These are phyloP conservation scores for Alternaria sp. DNA, from an alignment of 2,329 filamentous ascomycete species.

Conservation along the genomic window DNA sequence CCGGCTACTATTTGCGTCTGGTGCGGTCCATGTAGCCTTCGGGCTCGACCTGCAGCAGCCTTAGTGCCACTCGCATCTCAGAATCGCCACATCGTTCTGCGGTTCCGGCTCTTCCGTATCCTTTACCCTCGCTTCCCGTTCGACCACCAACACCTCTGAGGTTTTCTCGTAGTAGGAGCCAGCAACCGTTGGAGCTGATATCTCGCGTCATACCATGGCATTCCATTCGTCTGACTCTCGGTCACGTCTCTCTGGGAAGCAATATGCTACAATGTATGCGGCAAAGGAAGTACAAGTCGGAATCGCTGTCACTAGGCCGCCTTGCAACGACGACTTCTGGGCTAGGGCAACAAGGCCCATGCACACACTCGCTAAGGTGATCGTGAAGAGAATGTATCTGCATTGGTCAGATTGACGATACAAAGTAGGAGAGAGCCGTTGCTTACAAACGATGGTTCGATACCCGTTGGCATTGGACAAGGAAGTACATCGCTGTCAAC, in stretches of 20 bases:
- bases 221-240: background rate
- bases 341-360: rapidly evolving
- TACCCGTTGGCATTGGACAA: background rate
- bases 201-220: background rate
- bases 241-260: background rate
- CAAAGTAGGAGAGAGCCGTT: too few species aligned
- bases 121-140: background rate
- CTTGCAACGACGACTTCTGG: background rate
- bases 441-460: background rate
- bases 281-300: background rate
- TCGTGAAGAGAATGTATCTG: background rate
- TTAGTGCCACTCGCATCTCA: background rate
- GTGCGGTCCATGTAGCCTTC: background rate
- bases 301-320: background rate
- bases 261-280: background rate
- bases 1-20: background rate
- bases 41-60: background rate
- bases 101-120: background rate
- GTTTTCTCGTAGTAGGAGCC: background rate
- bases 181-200: background rate
- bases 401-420: background rate
- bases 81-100: background rate
- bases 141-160: background rate
- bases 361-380: background rate
- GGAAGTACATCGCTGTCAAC: background rate